Evolutionary conservation across 176 grass and related monocot genomes (phyloP).

Genomic region (Chloris gayana): DNA sequence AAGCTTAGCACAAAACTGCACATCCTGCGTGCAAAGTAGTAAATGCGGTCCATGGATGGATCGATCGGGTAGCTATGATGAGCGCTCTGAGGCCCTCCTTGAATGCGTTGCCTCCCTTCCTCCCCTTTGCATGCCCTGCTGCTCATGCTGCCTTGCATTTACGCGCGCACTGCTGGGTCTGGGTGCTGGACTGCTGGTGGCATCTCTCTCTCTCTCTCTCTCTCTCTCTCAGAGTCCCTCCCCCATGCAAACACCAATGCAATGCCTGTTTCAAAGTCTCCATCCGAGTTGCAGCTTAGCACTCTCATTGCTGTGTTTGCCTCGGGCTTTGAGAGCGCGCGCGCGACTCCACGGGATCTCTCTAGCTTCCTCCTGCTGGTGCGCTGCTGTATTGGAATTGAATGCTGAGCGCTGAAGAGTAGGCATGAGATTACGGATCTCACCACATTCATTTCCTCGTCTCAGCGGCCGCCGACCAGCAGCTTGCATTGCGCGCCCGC

Average conservation of each 20-base stretch:
- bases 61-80: slow-evolving; percentile 44
- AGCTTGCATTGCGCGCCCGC: neutral
- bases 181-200: too few relatives aligned
- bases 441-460: slow-evolving; percentile 6
- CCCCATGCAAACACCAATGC: neutral
- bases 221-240: neutral
- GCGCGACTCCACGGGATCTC: neutral
- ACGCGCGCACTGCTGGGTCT: neutral
- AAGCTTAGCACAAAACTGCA: slow-evolving; percentile 27
- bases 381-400: neutral
- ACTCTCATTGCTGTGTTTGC: too few relatives aligned
- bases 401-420: slow-evolving; percentile 14
- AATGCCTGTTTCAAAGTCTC: neutral
- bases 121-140: slow-evolving; percentile 12
- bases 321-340: too few relatives aligned
- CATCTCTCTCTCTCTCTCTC: too few relatives aligned
- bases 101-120: slow-evolving; percentile 15
- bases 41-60: slow-evolving; percentile 41
- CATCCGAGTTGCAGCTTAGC: neutral
- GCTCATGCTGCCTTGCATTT: slow-evolving; percentile 18
- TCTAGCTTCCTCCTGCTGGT: neutral
- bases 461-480: neutral
- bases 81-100: slow-evolving; percentile 38
- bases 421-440: neutral
- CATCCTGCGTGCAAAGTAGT: slow-evolving; percentile 33